Evolutionary conservation across 306 rosid species (phyloP).

Genomic region (Pyrus pyrifolia): DNA sequence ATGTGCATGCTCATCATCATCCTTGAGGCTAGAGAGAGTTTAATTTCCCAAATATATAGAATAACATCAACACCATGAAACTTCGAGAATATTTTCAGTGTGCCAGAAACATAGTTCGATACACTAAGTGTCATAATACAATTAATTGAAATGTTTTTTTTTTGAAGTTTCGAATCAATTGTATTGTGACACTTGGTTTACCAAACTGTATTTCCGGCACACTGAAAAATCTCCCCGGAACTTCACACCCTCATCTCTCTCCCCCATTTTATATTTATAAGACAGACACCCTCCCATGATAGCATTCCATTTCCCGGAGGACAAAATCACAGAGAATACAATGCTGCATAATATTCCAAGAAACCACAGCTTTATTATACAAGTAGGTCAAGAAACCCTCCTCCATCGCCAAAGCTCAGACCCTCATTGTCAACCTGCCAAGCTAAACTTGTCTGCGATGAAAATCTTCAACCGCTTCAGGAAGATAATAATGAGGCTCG

Average conservation of each 20-base stretch:
- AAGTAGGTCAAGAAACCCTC: slow-evolving; percentile 12
- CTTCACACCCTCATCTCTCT: slow-evolving; percentile 7
- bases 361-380: slow-evolving; percentile 33
- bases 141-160: too few relatives aligned
- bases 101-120: too few relatives aligned
- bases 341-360: slow-evolving; percentile 29
- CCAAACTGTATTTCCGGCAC: rapidly evolving
- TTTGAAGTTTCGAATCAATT: too few relatives aligned
- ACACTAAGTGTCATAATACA: too few relatives aligned
- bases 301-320: slow-evolving; percentile 67
- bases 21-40: neutral
- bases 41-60: slow-evolving; percentile 15
- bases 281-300: slow-evolving; percentile 41
- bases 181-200: too few relatives aligned
- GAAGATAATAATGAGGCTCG: slow-evolving; percentile 45
- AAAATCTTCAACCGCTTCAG: slow-evolving; percentile 57
- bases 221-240: slow-evolving; percentile 5
- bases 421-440: neutral
- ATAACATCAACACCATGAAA: slow-evolving; percentile 2
- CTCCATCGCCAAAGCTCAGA: neutral
- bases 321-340: slow-evolving; percentile 31
- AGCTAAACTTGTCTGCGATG: slow-evolving; percentile 48
- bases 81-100: too few relatives aligned
- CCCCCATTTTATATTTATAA: slow-evolving; percentile 15
- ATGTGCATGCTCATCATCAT: neutral